A percentile compares a stretch with the other conserved stretches of the same genome.
Evolutionary conservation across 768 basidiomycete species (phyloP).

Genomic region (Hypholoma fasciculare): DNA sequence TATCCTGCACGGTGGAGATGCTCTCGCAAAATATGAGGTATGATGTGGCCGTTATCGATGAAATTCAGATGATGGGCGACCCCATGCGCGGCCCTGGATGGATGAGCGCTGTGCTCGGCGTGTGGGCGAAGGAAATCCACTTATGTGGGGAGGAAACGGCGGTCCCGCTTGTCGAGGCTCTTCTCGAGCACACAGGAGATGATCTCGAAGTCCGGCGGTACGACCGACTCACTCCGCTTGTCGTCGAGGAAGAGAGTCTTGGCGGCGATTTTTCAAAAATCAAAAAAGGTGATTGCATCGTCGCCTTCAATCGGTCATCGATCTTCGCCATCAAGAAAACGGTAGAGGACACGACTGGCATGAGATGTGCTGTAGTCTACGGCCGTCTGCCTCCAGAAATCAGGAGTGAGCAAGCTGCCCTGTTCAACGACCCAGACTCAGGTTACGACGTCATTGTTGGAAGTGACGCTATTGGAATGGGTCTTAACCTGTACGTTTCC

Average conservation of each 20-base stretch:
- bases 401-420: constrained; percentile 85
- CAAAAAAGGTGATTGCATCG: constrained; percentile 85
- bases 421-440: constrained; percentile 87
- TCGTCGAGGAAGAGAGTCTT: constrained; percentile 64
- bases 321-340: constrained; percentile 78
- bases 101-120: constrained; percentile 78
- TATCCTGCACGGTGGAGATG: constrained; percentile 97
- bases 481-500: constrained; percentile 82
- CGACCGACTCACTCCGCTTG: constrained; percentile 84
- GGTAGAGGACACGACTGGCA: constrained; percentile 70
- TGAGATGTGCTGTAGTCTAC: constrained; percentile 91
- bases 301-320: constrained; percentile 73
- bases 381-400: constrained; percentile 91
- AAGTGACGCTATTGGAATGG: constrained; percentile 97
- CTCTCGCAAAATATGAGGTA: constrained; percentile 37
- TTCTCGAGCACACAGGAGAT: constrained; percentile 82
- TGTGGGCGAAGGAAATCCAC: constrained; percentile 81
- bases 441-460: constrained; percentile 89
- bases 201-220: constrained; percentile 80
- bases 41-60: constrained; percentile 93
- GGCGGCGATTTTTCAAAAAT: constrained; percentile 60
- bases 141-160: constrained; percentile 95
- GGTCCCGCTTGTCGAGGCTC: constrained; percentile 69
- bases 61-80: constrained; percentile 95
- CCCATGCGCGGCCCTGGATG: constrained; percentile 76